phyloP scores from a whole-genome alignment of 1,284 basidiomycete genomes.

The Moesziomyces sp. region DNA sequence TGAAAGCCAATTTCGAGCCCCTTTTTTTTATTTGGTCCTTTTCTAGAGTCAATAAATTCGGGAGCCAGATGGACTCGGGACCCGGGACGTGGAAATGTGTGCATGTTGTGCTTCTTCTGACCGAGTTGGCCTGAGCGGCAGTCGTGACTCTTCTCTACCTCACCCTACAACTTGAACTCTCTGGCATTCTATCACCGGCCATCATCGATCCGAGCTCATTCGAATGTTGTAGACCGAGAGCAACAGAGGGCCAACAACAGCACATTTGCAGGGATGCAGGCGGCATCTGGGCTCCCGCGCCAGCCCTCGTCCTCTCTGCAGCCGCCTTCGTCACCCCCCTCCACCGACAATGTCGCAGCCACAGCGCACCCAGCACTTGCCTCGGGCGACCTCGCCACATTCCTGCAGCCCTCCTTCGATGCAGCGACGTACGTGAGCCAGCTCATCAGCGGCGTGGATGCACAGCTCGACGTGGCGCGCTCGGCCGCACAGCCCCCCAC shows the following conservation, averaged over 20 bases:
- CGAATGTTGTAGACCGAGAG: neutral
- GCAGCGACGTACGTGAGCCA: neutral
- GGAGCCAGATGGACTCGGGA: neutral
- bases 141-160: neutral
- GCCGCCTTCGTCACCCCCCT: neutral
- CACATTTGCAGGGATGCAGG: neutral
- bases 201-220: neutral
- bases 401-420: neutral
- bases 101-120: neutral
- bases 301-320: neutral
- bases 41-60: neutral
- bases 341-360: neutral
- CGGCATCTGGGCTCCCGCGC: neutral
- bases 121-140: neutral
- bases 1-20: neutral
- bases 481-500: neutral
- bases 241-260: neutral
- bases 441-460: neutral
- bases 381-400: neutral
- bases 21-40: neutral
- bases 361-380: neutral
- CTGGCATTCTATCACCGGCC: too few species aligned
- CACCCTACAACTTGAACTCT: neutral
- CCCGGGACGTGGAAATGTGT: neutral
- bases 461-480: neutral